phyloP scores from a whole-genome alignment of 352 stramenopile genomes.

The Blastocystis sp. region DNA sequence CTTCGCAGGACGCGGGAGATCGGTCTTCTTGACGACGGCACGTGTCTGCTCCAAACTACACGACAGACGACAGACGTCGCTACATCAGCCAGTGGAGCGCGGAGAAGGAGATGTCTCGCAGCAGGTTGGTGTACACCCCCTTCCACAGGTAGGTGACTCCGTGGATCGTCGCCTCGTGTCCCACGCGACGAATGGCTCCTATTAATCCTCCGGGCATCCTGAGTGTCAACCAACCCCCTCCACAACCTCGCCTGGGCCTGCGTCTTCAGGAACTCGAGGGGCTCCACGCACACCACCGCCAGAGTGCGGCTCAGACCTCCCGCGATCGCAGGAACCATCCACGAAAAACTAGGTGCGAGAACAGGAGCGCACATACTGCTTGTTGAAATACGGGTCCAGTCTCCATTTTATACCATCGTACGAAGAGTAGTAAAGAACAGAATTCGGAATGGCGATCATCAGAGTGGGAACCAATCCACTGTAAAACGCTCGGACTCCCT shows the following conservation, averaged over 20 bases:
- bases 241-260: conserved; percentile 26
- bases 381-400: conserved; percentile 54
- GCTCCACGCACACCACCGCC: conserved; percentile 48
- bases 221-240: background rate
- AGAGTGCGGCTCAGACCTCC: conserved; percentile 31
- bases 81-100: conserved; percentile 59
- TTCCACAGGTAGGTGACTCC: conserved; percentile 59
- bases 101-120: conserved; percentile 59
- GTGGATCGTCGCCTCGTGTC: conserved; percentile 20
- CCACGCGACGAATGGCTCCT: conserved; percentile 47
- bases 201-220: conserved; percentile 47
- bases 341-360: background rate
- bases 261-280: conserved; percentile 61
- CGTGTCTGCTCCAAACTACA: conserved; percentile 45
- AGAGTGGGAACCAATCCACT: conserved; percentile 45
- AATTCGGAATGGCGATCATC: conserved; percentile 62
- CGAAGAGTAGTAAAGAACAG: conserved; percentile 58
- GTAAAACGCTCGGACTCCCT: conserved; percentile 42
- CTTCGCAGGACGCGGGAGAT: conserved; percentile 37
- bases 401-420: conserved; percentile 58
- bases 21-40: conserved; percentile 15
- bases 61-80: background rate
- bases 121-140: conserved; percentile 61
- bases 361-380: background rate
- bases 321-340: conserved; percentile 55